Evolutionary conservation across 352 stramenopile genomes (phyloP).

Genomic region (Phytophthora foliorum): DNA sequence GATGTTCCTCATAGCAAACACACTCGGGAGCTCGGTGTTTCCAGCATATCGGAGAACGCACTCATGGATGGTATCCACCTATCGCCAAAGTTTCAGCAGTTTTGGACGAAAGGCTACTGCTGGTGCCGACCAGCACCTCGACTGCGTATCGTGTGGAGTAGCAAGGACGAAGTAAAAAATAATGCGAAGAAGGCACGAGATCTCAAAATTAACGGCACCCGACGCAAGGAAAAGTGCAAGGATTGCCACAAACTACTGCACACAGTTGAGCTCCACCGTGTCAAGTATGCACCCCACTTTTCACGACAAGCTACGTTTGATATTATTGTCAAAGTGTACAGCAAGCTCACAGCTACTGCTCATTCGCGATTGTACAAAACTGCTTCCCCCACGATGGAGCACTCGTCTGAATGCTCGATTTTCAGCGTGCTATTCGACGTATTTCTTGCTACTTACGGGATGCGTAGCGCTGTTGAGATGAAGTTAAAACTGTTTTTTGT

Average conservation of each 20-base stretch:
- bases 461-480: constrained; percentile 57
- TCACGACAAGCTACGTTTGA: constrained; percentile 58
- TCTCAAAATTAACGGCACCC: background rate
- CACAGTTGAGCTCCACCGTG: constrained; percentile 34
- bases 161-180: background rate
- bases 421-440: constrained; percentile 55
- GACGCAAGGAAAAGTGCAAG: constrained; percentile 17
- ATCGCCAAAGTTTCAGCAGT: constrained; percentile 47
- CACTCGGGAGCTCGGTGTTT: background rate
- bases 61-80: constrained; percentile 54
- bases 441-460: constrained; percentile 61
- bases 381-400: constrained; percentile 10
- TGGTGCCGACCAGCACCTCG: constrained; percentile 47
- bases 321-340: constrained; percentile 69
- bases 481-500: constrained; percentile 77
- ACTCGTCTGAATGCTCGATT: constrained; percentile 39
- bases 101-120: constrained; percentile 70
- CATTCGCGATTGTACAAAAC: constrained; percentile 61
- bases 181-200: background rate
- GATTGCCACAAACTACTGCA: constrained; percentile 49
- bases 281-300: constrained; percentile 60
- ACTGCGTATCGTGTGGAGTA: constrained; percentile 42
- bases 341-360: constrained; percentile 44
- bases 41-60: constrained; percentile 23
- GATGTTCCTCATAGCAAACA: background rate